Conservation (phyloP, 805 yeast genomes). For the Candida tallmaniae region DNA sequence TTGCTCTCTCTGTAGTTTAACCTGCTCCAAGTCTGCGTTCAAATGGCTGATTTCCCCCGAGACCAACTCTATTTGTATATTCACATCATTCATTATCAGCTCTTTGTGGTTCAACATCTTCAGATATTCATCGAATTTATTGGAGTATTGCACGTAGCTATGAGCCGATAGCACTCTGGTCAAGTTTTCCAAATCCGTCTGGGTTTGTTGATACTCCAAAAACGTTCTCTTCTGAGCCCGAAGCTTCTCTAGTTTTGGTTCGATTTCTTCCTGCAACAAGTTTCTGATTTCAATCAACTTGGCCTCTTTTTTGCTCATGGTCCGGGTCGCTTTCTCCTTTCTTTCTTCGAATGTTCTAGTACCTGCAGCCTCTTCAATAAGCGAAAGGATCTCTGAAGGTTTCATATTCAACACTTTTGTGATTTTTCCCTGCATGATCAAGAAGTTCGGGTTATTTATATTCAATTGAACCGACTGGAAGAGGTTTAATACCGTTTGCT, state of each 20-base stretch:
- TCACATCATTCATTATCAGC: constrained; percentile 35
- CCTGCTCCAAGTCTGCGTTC: constrained; percentile 54
- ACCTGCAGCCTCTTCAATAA: constrained; percentile 98
- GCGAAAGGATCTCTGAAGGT: constrained; percentile 80
- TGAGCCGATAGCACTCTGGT: constrained; percentile 73
- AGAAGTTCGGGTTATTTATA: constrained; percentile 93
- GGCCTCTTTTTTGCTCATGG: constrained; percentile 86
- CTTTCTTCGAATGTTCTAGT: constrained; percentile 94
- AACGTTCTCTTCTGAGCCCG: constrained; percentile 78
- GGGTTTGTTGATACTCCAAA: constrained; percentile 81
- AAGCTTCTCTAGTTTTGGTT: constrained; percentile 81
- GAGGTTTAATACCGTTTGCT: constrained; percentile 81
- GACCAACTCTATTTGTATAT: constrained; percentile 42
- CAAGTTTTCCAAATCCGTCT: constrained; percentile 71
- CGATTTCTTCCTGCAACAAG: constrained; percentile 79
- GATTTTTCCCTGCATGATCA: constrained; percentile 98
- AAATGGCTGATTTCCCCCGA: constrained; percentile 54
- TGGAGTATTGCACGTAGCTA: constrained; percentile 49
- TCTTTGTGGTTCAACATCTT: constrained; percentile 40
- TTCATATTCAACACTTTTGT: constrained; percentile 97
- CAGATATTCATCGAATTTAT: constrained; percentile 40
- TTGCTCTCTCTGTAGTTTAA: constrained; percentile 48
- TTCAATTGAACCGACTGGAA: constrained; percentile 94
- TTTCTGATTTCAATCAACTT: constrained; percentile 74
- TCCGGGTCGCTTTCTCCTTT: constrained; percentile 84